Evolutionary conservation across 2,329 filamentous ascomycete species (phyloP).

Genomic region (Fusarium falciforme): DNA sequence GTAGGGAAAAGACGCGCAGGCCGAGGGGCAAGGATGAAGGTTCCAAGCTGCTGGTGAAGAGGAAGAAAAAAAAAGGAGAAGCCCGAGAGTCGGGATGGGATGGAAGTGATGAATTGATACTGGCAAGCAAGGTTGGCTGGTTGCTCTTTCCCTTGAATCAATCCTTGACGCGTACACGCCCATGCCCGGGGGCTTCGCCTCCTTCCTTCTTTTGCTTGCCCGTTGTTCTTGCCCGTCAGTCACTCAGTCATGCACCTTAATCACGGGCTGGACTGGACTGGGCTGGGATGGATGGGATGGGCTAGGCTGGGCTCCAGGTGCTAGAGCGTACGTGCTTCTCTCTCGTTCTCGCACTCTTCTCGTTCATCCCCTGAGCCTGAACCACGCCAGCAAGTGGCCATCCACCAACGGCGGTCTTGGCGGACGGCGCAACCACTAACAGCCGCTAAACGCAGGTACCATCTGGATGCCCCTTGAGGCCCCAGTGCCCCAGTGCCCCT

Average conservation of each 20-base stretch:
- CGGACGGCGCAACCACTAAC: conserved; percentile 29
- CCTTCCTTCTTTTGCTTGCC: conserved; percentile 15
- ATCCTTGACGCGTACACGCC: conserved; percentile 5
- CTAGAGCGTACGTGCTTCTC: not conserved
- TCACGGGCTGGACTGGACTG: conserved; percentile 7
- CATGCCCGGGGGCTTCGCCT: conserved; percentile 26
- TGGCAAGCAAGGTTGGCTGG: not conserved
- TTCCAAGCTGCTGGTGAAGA: not conserved
- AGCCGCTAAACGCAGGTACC: conserved; percentile 35
- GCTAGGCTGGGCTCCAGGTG: not conserved
- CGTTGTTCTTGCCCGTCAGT: conserved; percentile 12
- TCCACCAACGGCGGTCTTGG: conserved; percentile 34
- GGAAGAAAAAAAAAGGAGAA: not conserved
- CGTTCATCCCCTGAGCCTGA: conserved; percentile 30
- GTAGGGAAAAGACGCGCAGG: not conserved
- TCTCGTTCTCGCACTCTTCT: not conserved
- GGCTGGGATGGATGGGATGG: not conserved
- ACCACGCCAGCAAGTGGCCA: conserved; percentile 22
- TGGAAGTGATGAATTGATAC: not conserved
- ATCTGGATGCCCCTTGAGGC: conserved; percentile 29
- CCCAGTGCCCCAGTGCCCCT: conserved; percentile 23
- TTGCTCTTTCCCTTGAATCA: not conserved
- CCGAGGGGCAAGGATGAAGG: not conserved
- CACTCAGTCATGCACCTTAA: not conserved
- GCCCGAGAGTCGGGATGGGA: not conserved